phyloP scores from a whole-genome alignment of 2,329 filamentous ascomycete species.

The Paraphaeosphaeria minitans region DNA sequence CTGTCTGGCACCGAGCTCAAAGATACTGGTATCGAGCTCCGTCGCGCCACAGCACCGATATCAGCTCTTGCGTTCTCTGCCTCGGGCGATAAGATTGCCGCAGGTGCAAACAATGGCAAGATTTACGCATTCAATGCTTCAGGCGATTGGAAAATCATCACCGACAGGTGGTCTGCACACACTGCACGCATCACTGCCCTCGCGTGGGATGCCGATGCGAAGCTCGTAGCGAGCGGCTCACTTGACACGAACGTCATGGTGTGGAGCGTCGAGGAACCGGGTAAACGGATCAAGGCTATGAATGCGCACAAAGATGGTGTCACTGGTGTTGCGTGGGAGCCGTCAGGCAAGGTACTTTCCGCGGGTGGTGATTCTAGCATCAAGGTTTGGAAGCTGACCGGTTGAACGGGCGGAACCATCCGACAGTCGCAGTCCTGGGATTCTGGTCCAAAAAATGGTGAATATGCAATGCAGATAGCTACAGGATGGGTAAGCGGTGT shows the following conservation, averaged over 20 bases:
- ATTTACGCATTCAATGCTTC: conserved; percentile 77
- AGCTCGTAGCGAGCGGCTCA: conserved; percentile 80
- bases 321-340: conserved; percentile 82
- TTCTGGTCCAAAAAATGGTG: neutral
- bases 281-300: conserved; percentile 78
- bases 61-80: conserved; percentile 83
- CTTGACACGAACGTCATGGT: conserved; percentile 92
- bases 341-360: conserved; percentile 69
- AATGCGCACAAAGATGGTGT: conserved; percentile 98
- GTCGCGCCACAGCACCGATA: conserved; percentile 71
- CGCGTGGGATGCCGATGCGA: conserved; percentile 77
- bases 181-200: conserved; percentile 70
- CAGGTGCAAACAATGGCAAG: conserved; percentile 83
- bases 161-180: conserved; percentile 78
- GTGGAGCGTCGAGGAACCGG: conserved; percentile 85
- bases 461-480: conserved; percentile 13
- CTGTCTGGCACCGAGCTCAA: conserved; percentile 63
- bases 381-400: conserved; percentile 74
- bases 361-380: conserved; percentile 86
- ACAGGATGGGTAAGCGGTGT: conserved; percentile 8
- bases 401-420: conserved; percentile 17
- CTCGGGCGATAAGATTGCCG: conserved; percentile 77
- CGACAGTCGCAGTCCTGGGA: neutral
- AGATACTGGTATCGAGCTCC: conserved; percentile 60
- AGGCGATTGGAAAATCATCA: conserved; percentile 71